Conservation (phyloP, 352 stramenopile species). For the Ophiocytium majus region DNA sequence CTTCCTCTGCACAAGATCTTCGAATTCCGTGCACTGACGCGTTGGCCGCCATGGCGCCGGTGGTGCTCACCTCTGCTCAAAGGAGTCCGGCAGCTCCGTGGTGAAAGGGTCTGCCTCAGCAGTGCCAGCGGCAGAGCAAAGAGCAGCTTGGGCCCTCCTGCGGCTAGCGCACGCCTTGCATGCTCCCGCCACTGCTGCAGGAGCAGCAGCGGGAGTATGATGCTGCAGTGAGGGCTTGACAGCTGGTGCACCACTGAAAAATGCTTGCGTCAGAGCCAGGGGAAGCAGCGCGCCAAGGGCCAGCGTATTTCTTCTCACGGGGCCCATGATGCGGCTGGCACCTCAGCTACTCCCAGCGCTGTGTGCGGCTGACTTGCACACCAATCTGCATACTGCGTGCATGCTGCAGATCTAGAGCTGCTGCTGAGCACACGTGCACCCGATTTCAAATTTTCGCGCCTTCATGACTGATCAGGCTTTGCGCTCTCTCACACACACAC, state of each 20-base stretch:
- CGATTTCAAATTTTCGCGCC: background rate
- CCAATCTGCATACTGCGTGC: background rate
- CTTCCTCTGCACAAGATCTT: too few relatives aligned
- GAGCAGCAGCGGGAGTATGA: background rate
- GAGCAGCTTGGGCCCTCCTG: background rate
- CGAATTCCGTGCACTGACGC: too few relatives aligned
- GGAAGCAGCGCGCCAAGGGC: background rate
- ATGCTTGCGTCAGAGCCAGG: background rate
- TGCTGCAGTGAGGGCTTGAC: too few relatives aligned
- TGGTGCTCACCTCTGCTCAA: constrained; percentile 31
- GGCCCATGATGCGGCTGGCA: too few relatives aligned
- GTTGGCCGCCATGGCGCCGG: too few relatives aligned
- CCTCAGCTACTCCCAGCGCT: background rate
- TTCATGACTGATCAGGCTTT: background rate
- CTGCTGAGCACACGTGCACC: too few relatives aligned
- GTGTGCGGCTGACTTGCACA: background rate
- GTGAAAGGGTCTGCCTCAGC: constrained; percentile 28
- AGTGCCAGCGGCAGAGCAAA: background rate
- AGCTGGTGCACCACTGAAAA: background rate
- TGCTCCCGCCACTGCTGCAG: background rate
- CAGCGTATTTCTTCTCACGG: too few relatives aligned
- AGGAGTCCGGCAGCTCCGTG: constrained; percentile 50
- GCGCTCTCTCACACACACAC: too few relatives aligned
- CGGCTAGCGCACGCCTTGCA: background rate
- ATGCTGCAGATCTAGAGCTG: too few relatives aligned